Evolutionary conservation across 371 early-diverging fungal species (phyloP), one percentile per base, ranked within the genome.

Genomic region (Mortierella sp.): DNA sequence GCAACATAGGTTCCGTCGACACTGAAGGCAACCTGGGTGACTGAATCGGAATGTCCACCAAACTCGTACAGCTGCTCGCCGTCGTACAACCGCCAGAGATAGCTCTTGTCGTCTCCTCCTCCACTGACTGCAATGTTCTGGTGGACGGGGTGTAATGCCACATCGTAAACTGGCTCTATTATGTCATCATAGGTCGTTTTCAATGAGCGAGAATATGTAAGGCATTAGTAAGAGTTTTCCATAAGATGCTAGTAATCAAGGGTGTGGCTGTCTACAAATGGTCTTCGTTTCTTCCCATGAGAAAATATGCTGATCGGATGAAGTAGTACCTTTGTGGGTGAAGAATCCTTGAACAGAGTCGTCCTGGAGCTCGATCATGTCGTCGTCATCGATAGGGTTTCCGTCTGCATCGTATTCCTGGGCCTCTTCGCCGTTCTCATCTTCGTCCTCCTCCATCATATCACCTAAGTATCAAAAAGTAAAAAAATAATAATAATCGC

Each of bases 281-380:
- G n/a, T 10, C 4, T 27, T 56, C 11, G n/a, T 56, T 56, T 14
- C n/a, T n/a, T 49, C 21, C 51, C 4, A 51, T 16, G 51, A 51
- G 35, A 41, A 41, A 21, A 21, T 51, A 51, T 51, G 58, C 58
- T 58, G 58, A 63, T 63, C 63, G 32, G 6, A 63, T 16, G 49
- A 48, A 58, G 18, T 11, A 32, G 72, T 90, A 95, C 96, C 93
- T 88, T 94, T 92, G 88, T 98, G 98, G 35, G 91, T 93, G 79
- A 97, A 97, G 88, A 98, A 98, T 11, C 97, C 98, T 89, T 97
- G 97, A 1, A 97, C 92, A 11, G 97, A 96, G 83, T 99, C 98
- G 83, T 97, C 98, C 43, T 92, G 94, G 29, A 97, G 83, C 71
- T 94, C 94, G 71, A 93, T 78, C 83, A 92, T 90, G 32, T 90